Base-by-base conservation (phyloP, 177 flowering plant species). In the Vitis hybrid region DNA sequence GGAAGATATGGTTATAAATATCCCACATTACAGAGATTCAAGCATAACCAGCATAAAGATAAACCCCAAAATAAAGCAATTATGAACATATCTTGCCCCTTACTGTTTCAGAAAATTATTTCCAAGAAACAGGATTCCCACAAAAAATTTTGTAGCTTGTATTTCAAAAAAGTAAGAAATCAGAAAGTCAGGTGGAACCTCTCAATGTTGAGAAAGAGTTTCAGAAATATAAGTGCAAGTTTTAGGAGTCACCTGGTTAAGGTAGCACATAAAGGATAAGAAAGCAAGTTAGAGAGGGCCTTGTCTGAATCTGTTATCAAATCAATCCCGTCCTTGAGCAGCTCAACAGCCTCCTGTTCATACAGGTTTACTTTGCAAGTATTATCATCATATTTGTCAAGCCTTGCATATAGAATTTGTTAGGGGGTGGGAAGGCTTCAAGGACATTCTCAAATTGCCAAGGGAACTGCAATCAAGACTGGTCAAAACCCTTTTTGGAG, bases 311-410 rank as follows among this genome's bases (percentile, higher is more conserved):
- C 99, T 6, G 91, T 76, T 62, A 88, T 76, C 84, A 95, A 79
- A 73, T 95, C 94, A 69, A 95, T 85, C 60, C 89, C 97, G 80
- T 90, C 99, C 78, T 90, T 90, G 21, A 95, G 91, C 67, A 93
- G 83, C 60, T 82, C 81, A 51, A 81, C 78, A 65, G 92, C 91
- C 70, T 95, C 98, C 98, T 94, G 84, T 62, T 70, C 56, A 72
- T 39, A 68, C 11, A 62, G 5, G 55, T 62, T 45, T 58, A 68
- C 8, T 54, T n/a, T 65, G 58, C 51, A 26, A 69, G 58, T 17
- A 69, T 23, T 51, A 60, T 50, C 50, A 7, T 39, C 45, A 39
- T 39, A 39, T 39, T 39, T 39, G 45, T 2, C 55, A 50, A 11
- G 55, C 39, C 52, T 57, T 30, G 23, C 62, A 39, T 39, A 39